Percentiles rank a stretch among this genome's conserved stretches.
phyloP scores from a whole-genome alignment of 2,329 filamentous ascomycete genomes.

The Botrytis squamosa region DNA sequence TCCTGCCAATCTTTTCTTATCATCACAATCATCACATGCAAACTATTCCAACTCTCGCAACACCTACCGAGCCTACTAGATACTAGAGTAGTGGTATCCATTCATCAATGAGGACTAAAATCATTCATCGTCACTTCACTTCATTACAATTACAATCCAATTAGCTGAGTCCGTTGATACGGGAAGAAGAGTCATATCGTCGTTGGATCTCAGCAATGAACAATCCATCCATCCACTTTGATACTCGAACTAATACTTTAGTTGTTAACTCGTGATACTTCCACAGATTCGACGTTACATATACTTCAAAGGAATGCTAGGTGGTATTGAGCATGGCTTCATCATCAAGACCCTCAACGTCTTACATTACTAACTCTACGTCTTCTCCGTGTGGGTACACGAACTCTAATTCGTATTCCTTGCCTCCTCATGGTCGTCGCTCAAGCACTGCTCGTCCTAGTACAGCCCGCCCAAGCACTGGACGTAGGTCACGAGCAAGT shows the following conservation, averaged over 20 bases:
- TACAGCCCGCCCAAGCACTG: conserved; percentile 37
- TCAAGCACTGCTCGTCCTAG: conserved; percentile 33
- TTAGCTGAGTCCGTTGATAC: too few relatives aligned
- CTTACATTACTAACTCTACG: conserved; percentile 32
- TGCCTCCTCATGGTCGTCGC: conserved; percentile 25
- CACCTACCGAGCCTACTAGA: too few relatives aligned
- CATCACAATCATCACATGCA: background rate
- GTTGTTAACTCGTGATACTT: background rate
- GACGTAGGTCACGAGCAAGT: conserved; percentile 34
- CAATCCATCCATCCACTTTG: conserved; percentile 20
- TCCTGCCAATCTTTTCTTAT: background rate
- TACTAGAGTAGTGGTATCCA: background rate
- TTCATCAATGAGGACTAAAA: background rate
- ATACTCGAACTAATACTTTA: conserved; percentile 25
- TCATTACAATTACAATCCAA: background rate
- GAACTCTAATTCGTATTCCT: conserved; percentile 34
- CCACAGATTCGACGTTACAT: background rate
- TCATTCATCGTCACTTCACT: background rate
- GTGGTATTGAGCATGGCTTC: conserved; percentile 23
- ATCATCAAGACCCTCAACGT: conserved; percentile 31
- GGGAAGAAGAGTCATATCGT: background rate
- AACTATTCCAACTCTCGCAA: background rate
- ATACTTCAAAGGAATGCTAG: background rate
- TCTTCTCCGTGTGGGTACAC: conserved; percentile 35
- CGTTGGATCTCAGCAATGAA: background rate